Evolutionary conservation across 805 yeast genomes (phyloP).

Genomic region (Candida chauliodis): DNA sequence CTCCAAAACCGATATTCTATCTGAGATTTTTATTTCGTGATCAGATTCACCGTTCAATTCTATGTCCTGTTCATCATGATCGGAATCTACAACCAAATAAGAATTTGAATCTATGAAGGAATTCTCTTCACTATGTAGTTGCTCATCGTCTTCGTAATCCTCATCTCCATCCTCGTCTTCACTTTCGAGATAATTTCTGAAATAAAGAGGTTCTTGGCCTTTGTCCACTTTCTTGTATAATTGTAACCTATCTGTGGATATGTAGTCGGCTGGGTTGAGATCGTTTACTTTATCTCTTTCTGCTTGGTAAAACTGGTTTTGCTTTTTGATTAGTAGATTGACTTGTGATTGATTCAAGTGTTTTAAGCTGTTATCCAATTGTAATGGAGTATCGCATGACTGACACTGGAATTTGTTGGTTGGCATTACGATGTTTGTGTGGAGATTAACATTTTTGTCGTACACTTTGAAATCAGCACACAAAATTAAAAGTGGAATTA

Average conservation of each 20-base stretch:
- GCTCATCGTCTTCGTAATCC: slow-evolving; percentile 13
- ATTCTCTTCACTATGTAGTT: slow-evolving; percentile 8
- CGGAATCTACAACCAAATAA: slow-evolving; percentile 10
- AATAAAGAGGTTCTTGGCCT: slow-evolving; percentile 20
- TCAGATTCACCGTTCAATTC: slow-evolving; percentile 7
- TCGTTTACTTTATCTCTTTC: slow-evolving; percentile 15
- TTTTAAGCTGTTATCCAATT: slow-evolving; percentile 52
- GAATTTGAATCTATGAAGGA: slow-evolving; percentile 8
- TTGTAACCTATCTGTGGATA: slow-evolving; percentile 39
- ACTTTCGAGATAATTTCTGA: slow-evolving; percentile 29
- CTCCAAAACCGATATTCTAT: slow-evolving; percentile 50
- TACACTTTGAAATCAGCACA: too few relatives aligned
- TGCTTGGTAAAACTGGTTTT: slow-evolving; percentile 11
- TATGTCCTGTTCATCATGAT: neutral
- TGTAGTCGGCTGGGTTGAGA: slow-evolving; percentile 27
- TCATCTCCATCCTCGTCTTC: slow-evolving; percentile 19
- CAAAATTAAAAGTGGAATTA: too few relatives aligned
- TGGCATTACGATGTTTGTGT: slow-evolving; percentile 1
- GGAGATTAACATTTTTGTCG: too few relatives aligned
- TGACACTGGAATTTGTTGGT: slow-evolving; percentile 42
- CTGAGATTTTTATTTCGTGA: slow-evolving; percentile 35
- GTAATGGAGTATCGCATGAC: slow-evolving; percentile 57
- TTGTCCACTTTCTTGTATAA: slow-evolving; percentile 29
- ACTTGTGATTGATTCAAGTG: slow-evolving; percentile 54
- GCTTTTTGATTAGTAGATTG: slow-evolving; percentile 43